phyloP scores from a whole-genome alignment of 2,329 filamentous ascomycete species.

The Alternaria rosae region DNA sequence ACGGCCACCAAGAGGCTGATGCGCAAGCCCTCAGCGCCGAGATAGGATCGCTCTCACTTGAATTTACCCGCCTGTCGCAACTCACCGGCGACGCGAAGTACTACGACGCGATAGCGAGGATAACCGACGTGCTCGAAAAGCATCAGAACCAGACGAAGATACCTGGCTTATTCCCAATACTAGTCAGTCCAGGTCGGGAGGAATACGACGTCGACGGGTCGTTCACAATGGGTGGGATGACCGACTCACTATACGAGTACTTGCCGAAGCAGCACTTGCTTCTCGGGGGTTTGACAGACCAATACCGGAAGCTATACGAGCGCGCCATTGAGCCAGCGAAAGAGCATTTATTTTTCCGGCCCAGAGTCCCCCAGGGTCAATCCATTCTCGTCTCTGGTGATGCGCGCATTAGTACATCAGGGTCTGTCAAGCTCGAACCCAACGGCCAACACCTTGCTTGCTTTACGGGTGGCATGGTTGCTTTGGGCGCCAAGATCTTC shows the following conservation, averaged over 20 bases:
- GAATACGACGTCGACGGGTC: slow-evolving; percentile 37
- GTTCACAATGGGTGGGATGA: slow-evolving; percentile 64
- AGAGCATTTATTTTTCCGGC: slow-evolving; percentile 77
- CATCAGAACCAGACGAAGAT: slow-evolving; percentile 47
- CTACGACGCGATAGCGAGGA: slow-evolving; percentile 49
- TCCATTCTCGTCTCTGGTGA: slow-evolving; percentile 79
- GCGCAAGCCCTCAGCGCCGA: slow-evolving; percentile 45
- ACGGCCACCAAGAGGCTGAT: slow-evolving; percentile 39
- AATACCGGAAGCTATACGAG: slow-evolving; percentile 77
- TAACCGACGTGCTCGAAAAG: slow-evolving; percentile 43
- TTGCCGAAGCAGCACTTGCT: slow-evolving; percentile 73
- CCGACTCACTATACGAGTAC: slow-evolving; percentile 66
- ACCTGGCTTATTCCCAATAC: slow-evolving; percentile 49
- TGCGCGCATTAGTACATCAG: slow-evolving; percentile 51
- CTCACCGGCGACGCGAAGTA: slow-evolving; percentile 49
- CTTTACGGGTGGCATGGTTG: slow-evolving; percentile 65
- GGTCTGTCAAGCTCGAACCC: slow-evolving; percentile 52
- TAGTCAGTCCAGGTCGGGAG: slow-evolving; percentile 41
- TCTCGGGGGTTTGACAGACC: slow-evolving; percentile 74
- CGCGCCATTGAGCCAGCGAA: slow-evolving; percentile 72
- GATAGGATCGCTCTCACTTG: slow-evolving; percentile 48
- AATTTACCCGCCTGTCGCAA: slow-evolving; percentile 51
- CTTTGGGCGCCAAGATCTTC: slow-evolving; percentile 61
- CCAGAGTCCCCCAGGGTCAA: slow-evolving; percentile 71
- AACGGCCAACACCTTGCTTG: slow-evolving; percentile 62